A percentile compares a stretch with the other conserved stretches of the same genome.
Conservation (phyloP, 83 land plant genomes). For the Thuja plicata region DNA sequence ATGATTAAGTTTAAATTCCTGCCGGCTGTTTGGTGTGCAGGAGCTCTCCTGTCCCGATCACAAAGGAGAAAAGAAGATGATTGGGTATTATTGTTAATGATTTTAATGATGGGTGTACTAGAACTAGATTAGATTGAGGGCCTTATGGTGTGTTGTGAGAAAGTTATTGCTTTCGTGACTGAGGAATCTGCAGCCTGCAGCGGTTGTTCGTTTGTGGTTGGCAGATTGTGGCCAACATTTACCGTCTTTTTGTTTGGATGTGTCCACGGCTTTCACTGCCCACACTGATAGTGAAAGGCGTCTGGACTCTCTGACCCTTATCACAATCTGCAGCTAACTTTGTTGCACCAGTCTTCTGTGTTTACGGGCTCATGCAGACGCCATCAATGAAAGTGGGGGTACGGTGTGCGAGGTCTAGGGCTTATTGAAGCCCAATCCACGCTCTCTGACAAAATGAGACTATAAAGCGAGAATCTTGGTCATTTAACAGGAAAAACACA, state of each 20-base stretch:
- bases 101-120: not conserved
- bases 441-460: not conserved
- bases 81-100: not conserved
- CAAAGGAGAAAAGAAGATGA: too few species aligned
- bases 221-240: not conserved
- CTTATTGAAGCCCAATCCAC: not conserved
- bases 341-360: not conserved
- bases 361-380: not conserved
- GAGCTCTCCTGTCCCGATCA: not conserved
- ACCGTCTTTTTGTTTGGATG: not conserved
- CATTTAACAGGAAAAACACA: not conserved
- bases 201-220: not conserved
- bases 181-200: not conserved
- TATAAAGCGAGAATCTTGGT: not conserved
- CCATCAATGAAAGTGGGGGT: not conserved
- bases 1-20: not conserved
- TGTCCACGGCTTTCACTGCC: not conserved
- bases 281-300: not conserved
- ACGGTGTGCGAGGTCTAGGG: not conserved
- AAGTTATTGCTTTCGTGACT: not conserved
- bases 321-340: not conserved
- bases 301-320: not conserved
- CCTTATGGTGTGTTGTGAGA: not conserved
- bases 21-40: not conserved
- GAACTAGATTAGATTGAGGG: not conserved